phyloP scores from a whole-genome alignment of 2,329 filamentous ascomycete species.

The Xylariaceae sp. region DNA sequence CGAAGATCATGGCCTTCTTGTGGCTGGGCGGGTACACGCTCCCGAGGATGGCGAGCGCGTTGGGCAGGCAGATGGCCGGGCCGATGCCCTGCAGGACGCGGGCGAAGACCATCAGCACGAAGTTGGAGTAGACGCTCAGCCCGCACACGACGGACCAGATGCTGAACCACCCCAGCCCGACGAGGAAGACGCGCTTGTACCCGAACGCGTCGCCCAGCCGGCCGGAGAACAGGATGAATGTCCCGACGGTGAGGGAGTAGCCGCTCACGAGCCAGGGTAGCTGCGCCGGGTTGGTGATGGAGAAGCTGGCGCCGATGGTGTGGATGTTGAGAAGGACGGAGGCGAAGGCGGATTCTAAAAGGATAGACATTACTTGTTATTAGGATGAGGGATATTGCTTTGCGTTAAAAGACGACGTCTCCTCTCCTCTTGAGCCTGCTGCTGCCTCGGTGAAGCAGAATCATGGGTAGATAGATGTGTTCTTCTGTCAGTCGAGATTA shows the following conservation, averaged over 20 bases:
- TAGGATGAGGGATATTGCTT: too few relatives aligned
- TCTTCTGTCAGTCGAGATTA: too few relatives aligned
- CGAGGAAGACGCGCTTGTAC: slow-evolving; percentile 41
- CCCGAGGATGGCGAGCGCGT: slow-evolving; percentile 47
- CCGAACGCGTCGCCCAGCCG: slow-evolving; percentile 44
- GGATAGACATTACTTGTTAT: slow-evolving; percentile 3
- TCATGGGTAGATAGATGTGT: too few relatives aligned
- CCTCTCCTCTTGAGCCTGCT: too few relatives aligned
- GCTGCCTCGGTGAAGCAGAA: too few relatives aligned
- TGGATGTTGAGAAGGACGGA: slow-evolving; percentile 26
- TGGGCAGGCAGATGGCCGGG: slow-evolving; percentile 47
- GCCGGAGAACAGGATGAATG: slow-evolving; percentile 45
- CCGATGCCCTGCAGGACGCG: slow-evolving; percentile 44
- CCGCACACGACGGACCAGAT: slow-evolving; percentile 41
- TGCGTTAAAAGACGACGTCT: too few relatives aligned
- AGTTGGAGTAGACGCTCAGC: slow-evolving; percentile 35
- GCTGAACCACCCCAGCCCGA: slow-evolving; percentile 43
- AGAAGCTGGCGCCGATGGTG: slow-evolving; percentile 39
- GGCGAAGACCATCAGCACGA: slow-evolving; percentile 35
- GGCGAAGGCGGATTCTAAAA: slow-evolving; percentile 15
- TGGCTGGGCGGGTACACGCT: slow-evolving; percentile 36
- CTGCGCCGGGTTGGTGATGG: slow-evolving; percentile 34
- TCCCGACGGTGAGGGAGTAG: slow-evolving; percentile 43
- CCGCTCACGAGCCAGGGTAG: slow-evolving; percentile 41
- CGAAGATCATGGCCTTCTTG: slow-evolving; percentile 27